Evolutionary conservation across 179 eudicot species (phyloP).

Genomic region (Amaranthus tricolor): DNA sequence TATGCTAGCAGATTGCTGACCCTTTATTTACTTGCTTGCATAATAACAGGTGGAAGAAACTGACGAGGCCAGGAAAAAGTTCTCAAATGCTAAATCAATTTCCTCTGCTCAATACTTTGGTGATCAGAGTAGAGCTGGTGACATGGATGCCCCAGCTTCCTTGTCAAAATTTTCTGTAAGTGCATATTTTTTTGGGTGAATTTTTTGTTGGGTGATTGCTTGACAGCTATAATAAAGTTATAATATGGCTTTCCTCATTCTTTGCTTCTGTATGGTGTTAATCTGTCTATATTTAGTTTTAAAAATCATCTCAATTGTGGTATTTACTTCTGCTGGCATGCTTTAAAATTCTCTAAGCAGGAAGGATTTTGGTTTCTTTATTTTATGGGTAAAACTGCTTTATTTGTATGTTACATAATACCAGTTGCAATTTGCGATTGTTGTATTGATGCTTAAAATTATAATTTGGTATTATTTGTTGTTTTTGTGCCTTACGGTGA

Average conservation of each 20-base stretch:
- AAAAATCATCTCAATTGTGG: neutral
- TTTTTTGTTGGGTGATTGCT: conserved; percentile 9
- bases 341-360: neutral
- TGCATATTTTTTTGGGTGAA: conserved; percentile 15
- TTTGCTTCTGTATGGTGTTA: neutral
- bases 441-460: too few relatives aligned
- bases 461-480: too few relatives aligned
- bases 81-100: conserved; percentile 91
- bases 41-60: conserved; percentile 69
- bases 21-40: conserved; percentile 5
- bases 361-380: too few relatives aligned
- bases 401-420: neutral
- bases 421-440: too few relatives aligned
- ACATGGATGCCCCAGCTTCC: conserved; percentile 59
- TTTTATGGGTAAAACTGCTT: neutral
- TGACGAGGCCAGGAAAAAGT: conserved; percentile 94
- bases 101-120: conserved; percentile 92
- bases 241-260: neutral
- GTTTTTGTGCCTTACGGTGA: too few relatives aligned
- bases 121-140: conserved; percentile 57
- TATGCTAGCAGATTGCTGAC: conserved; percentile 3
- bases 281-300: neutral
- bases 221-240: neutral
- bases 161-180: conserved; percentile 82
- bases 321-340: neutral